Conservation (phyloP, 2,329 filamentous ascomycete genomes). For the Paramyrothecium sp. region DNA sequence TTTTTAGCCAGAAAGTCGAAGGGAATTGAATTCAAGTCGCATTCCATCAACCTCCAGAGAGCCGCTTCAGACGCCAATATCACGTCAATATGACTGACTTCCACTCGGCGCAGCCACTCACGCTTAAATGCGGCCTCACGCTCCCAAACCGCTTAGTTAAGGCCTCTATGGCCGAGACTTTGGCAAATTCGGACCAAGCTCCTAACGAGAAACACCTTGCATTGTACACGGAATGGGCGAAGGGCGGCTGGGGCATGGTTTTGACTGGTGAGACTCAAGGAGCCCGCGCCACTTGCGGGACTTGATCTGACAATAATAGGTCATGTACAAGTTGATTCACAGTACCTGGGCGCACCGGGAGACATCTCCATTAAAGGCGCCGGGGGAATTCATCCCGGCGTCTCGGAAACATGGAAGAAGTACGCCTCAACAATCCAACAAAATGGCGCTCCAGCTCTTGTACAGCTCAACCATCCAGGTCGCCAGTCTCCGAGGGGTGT, state of each 20-base stretch:
- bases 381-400: slow-evolving; percentile 13
- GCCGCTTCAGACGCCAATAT: no score
- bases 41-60: no score
- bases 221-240: slow-evolving; percentile 52
- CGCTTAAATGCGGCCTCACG: slow-evolving; percentile 52
- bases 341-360: slow-evolving; percentile 29
- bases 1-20: no score
- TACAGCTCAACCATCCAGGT: slow-evolving; percentile 48
- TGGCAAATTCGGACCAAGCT: slow-evolving; percentile 38
- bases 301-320: slow-evolving; percentile 17
- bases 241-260: slow-evolving; percentile 51
- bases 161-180: slow-evolving; percentile 48
- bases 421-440: slow-evolving; percentile 30
- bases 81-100: no score
- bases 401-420: slow-evolving; percentile 32
- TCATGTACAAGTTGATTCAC: slow-evolving; percentile 42
- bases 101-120: slow-evolving; percentile 33
- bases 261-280: slow-evolving; percentile 29
- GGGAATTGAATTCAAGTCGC: no score
- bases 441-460: slow-evolving; percentile 34
- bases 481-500: slow-evolving; percentile 39
- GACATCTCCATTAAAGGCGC: slow-evolving; percentile 33
- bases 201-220: slow-evolving; percentile 40
- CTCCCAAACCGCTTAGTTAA: slow-evolving; percentile 54
- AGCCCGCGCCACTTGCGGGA: background rate